Percentiles rank a stretch among this genome's conserved stretches.
Evolutionary conservation across 225 moss, liverwort and hornwort genomes (phyloP).

Genomic region (Pseudoscleropodium purum): DNA sequence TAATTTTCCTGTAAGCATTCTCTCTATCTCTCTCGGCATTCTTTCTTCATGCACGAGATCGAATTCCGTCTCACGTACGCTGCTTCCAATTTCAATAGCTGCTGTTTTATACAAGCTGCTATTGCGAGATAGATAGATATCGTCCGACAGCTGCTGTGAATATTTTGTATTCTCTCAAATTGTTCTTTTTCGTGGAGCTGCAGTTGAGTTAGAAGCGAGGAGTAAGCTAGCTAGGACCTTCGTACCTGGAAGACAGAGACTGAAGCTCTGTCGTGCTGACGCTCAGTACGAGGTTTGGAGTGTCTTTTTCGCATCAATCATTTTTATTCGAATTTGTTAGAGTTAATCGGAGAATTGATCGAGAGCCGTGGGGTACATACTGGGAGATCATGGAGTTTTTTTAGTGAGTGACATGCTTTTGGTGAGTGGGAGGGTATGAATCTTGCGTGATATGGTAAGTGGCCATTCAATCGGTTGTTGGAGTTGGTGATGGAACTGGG

Average conservation of each 20-base stretch:
- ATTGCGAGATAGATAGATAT: neutral
- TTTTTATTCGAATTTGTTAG: neutral
- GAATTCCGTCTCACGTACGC: neutral
- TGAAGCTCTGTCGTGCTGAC: neutral
- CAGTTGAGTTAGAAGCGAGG: neutral
- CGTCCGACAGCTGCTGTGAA: neutral
- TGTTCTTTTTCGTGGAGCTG: neutral
- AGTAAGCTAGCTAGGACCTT: neutral
- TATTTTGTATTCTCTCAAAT: neutral
- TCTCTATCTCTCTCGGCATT: neutral
- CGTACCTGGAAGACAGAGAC: neutral
- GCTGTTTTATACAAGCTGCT: neutral
- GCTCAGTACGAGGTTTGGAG: neutral
- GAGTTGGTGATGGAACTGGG: neutral
- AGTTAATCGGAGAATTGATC: neutral
- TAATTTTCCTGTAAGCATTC: neutral
- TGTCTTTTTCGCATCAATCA: neutral
- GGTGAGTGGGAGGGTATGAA: neutral
- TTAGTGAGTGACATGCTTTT: neutral
- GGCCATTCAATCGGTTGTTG: neutral
- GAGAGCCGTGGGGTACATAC: neutral
- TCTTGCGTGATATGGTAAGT: neutral
- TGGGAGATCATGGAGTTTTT: neutral
- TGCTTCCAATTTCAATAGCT: neutral
- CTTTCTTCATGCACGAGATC: neutral